These are phyloP conservation scores for Fusarium fujikuroi DNA, from an alignment of 2,329 filamentous ascomycete genomes.

Conservation along the genomic window DNA sequence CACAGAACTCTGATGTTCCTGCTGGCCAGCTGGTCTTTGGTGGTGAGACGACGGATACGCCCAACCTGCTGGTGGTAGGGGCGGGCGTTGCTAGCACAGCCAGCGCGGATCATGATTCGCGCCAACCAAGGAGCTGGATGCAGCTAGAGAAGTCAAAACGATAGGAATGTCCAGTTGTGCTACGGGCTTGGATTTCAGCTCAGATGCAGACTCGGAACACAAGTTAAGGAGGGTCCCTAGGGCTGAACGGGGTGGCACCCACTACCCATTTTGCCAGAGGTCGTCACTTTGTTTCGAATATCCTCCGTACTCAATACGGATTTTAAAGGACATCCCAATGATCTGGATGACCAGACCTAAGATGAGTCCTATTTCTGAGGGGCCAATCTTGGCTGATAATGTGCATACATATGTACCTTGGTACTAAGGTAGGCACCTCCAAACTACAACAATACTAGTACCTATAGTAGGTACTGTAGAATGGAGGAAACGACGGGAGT, in stretches of 20 bases:
- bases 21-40: conserved; percentile 25
- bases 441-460: neutral
- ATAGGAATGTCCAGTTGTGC: conserved; percentile 33
- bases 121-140: conserved; percentile 32
- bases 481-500: neutral
- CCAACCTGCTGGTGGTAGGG: conserved; percentile 31
- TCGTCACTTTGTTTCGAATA: conserved; percentile 13
- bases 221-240: conserved; percentile 25
- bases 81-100: conserved; percentile 33
- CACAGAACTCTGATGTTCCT: conserved; percentile 23
- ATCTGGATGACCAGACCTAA: neutral
- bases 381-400: conserved; percentile 7
- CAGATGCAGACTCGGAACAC: conserved; percentile 12
- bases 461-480: neutral
- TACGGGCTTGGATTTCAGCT: conserved; percentile 38
- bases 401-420: conserved; percentile 8
- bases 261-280: neutral
- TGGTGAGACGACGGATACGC: conserved; percentile 40
- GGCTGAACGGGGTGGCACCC: conserved; percentile 40
- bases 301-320: neutral
- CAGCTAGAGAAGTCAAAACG: conserved; percentile 34
- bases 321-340: neutral
- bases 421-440: neutral
- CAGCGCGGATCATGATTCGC: conserved; percentile 36
- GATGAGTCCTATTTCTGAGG: neutral